A percentile compares a stretch with the other conserved stretches of the same genome.
Evolutionary conservation across 2,329 filamentous ascomycete species (phyloP).

Genomic region (Malbranchea cinnamomea): DNA sequence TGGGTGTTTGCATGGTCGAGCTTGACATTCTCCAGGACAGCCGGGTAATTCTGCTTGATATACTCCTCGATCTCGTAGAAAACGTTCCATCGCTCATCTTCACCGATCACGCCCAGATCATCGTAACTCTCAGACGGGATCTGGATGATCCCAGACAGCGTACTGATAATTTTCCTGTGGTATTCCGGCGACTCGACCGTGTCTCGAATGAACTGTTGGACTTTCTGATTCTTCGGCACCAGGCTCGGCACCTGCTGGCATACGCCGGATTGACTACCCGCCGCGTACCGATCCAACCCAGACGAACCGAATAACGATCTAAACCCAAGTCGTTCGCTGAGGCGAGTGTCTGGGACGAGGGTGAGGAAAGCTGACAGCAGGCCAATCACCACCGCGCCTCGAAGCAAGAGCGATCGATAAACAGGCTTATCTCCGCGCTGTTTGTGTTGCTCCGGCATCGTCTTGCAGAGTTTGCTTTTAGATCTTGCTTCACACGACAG

Average conservation of each 20-base stretch:
- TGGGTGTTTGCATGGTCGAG: constrained; percentile 45
- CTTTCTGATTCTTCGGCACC: constrained; percentile 10
- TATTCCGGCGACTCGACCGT: constrained; percentile 9
- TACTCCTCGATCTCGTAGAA: constrained; percentile 38
- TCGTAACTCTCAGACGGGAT: constrained; percentile 40
- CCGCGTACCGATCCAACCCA: neutral
- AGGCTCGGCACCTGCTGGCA: constrained; percentile 10
- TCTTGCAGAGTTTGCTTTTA: too few species aligned
- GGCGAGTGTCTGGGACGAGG: too few species aligned
- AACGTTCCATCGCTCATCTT: constrained; percentile 43
- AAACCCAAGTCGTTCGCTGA: neutral
- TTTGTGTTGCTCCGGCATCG: too few species aligned
- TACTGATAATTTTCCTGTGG: constrained; percentile 8
- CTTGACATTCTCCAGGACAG: constrained; percentile 30
- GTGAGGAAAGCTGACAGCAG: too few species aligned
- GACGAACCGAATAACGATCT: neutral
- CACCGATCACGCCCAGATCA: constrained; percentile 38
- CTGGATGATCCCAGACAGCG: constrained; percentile 21
- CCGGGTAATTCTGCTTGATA: constrained; percentile 35
- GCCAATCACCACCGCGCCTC: too few species aligned
- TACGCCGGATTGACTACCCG: neutral
- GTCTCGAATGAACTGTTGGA: constrained; percentile 9
- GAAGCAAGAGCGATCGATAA: too few species aligned
- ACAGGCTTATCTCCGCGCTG: too few species aligned
- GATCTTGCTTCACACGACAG: too few species aligned